Base-by-base conservation (phyloP, 2,329 filamentous ascomycete species). In the Ambrosiella beaveri region DNA sequence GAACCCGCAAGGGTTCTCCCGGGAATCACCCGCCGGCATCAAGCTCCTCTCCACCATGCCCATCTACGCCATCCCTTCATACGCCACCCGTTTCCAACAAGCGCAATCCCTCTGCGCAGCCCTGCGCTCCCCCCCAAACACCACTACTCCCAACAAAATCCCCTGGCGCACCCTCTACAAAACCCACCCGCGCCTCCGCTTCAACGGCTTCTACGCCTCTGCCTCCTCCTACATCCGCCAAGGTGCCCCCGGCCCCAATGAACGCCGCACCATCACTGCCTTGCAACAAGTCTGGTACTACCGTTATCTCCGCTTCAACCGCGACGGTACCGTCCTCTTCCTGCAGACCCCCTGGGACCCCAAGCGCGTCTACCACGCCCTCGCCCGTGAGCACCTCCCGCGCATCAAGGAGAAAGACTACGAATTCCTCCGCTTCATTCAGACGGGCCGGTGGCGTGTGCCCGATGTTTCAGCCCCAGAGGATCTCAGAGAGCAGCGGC, bases 271-370 rank as follows among this genome's bases (percentile, higher is more conserved):
- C 88, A 74, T 74, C 65, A 84, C 79, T 27, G 90, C 90, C 7
- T 85, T 97, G 40, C 89, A 95, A 68, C 94, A 97, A 60, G 89
- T 98, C 54, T 98, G 93, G 0, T 98, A 97, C 72, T 98, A 95
- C 72, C 88, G 93, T 59, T 98, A 97, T 71, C 79, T 98, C 2
- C 86, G 93, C 57, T 93, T 98, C 73, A 93, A 93, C 72, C 86
- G 89, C 27, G 88, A 97, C 68, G 93, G 93, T 36, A 85, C 85
- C 1, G 81, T 79, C 62, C 82, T 97, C 60, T 88, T 83, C 57
- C 76, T 98, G 1, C 77, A 94, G 40, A 88, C 86, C 0, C 94
- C 87, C 0, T 71, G 79, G 4, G 88, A 95, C 66, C 93, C 93
- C 0, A 71, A 77, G n/a, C 87, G 94, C 15, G 86, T 97, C 11